phyloP scores from a whole-genome alignment of 768 basidiomycete species.

The Mycena alexandri region DNA sequence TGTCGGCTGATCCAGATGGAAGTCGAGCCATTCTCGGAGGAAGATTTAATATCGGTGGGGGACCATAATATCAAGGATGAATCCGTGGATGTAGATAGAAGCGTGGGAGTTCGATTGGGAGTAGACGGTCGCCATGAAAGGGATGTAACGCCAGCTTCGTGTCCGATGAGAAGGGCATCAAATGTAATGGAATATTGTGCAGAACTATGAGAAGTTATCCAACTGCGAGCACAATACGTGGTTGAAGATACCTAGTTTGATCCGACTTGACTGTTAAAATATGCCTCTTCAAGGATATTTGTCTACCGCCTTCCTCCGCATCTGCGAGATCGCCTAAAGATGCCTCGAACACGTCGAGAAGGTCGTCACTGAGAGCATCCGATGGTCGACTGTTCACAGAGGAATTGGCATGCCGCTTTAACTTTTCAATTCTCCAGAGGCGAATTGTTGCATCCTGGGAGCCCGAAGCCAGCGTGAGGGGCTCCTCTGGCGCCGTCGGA shows the following conservation, averaged over 20 bases:
- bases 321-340: conserved; percentile 80
- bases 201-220: conserved; percentile 41
- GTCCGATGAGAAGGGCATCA: conserved; percentile 95
- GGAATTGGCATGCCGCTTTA: conserved; percentile 49
- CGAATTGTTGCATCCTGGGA: conserved; percentile 96
- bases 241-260: conserved; percentile 51
- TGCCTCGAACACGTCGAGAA: conserved; percentile 90
- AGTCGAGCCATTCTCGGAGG: conserved; percentile 54
- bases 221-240: background rate
- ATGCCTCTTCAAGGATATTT: conserved; percentile 92
- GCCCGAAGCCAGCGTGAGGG: conserved; percentile 88
- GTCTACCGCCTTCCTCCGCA: conserved; percentile 82
- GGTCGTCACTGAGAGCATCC: conserved; percentile 70
- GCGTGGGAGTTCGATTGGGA: conserved; percentile 53
- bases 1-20: conserved; percentile 92
- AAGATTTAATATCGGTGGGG: conserved; percentile 65
- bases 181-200: conserved; percentile 85
- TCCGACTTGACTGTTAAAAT: conserved; percentile 73
- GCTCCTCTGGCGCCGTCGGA: conserved; percentile 48
- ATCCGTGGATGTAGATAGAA: conserved; percentile 95
- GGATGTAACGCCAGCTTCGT: conserved; percentile 92
- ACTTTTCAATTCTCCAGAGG: conserved; percentile 85
- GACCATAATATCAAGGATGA: conserved; percentile 97
- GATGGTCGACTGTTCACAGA: conserved; percentile 32
- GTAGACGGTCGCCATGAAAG: conserved; percentile 80